phyloP scores from a whole-genome alignment of 805 yeast species.

The Saturnispora silvae region DNA sequence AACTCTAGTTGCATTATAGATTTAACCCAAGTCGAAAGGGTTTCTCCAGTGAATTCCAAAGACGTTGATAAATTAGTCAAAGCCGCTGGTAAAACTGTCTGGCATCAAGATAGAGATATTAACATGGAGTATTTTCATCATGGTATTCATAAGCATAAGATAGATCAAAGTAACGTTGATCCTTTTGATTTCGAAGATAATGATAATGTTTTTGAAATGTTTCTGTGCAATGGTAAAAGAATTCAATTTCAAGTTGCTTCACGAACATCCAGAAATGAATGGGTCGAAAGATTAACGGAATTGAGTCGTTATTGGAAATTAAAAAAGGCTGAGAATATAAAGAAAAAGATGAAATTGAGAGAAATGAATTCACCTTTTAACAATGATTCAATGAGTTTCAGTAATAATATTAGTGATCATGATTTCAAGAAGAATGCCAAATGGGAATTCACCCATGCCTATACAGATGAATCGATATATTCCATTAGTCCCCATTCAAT shows the following conservation, averaged over 20 bases:
- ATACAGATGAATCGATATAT: constrained; percentile 42
- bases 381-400: too few species aligned
- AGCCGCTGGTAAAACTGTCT: constrained; percentile 23
- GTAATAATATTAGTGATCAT: constrained; percentile 33
- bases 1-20: constrained; percentile 56
- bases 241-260: constrained; percentile 49
- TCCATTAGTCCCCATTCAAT: constrained; percentile 50
- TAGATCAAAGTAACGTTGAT: neutral
- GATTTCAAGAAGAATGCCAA: constrained; percentile 21
- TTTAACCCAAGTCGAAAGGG: constrained; percentile 35
- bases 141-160: neutral
- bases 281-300: constrained; percentile 46
- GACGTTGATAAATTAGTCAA: constrained; percentile 21
- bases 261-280: constrained; percentile 39
- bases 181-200: constrained; percentile 11
- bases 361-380: constrained; percentile 37
- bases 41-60: constrained; percentile 25
- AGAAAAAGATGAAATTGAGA: constrained; percentile 28
- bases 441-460: constrained; percentile 44
- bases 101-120: constrained; percentile 15
- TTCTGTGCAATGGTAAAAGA: constrained; percentile 33
- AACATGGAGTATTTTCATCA: constrained; percentile 2
- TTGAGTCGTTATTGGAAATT: constrained; percentile 50
- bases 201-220: constrained; percentile 45
- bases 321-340: constrained; percentile 32